Evolutionary conservation across 208 protist species (phyloP).

Genomic region (Trypanosoma avium): DNA sequence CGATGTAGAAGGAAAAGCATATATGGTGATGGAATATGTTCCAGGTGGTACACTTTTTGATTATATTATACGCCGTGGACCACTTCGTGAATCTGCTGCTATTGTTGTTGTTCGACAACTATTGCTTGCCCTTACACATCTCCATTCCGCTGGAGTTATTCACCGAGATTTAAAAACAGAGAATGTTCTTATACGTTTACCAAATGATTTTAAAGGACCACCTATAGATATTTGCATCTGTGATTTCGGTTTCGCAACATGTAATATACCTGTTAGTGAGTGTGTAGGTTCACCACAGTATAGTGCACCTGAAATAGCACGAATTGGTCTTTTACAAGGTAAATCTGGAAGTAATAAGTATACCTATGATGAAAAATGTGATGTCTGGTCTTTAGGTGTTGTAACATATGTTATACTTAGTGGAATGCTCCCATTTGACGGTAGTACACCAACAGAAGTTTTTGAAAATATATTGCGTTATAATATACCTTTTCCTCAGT

Average conservation of each 20-base stretch:
- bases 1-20: constrained; percentile 57
- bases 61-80: constrained; percentile 80
- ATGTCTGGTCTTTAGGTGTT: constrained; percentile 90
- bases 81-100: constrained; percentile 92
- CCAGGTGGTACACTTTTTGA: constrained; percentile 97
- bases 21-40: constrained; percentile 98
- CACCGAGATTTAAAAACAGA: constrained; percentile 99
- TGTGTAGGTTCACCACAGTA: constrained; percentile 85
- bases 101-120: constrained; percentile 95
- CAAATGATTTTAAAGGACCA: constrained; percentile 34
- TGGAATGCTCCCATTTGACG: constrained; percentile 81
- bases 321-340: constrained; percentile 53
- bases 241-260: constrained; percentile 97
- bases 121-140: constrained; percentile 91
- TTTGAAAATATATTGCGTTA: constrained; percentile 63
- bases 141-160: constrained; percentile 97
- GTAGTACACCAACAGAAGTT: constrained; percentile 49
- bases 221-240: constrained; percentile 89
- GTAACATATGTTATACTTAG: constrained; percentile 81
- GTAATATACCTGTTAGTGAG: constrained; percentile 40
- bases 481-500: constrained; percentile 68
- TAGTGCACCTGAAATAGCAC: constrained; percentile 77
- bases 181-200: constrained; percentile 98
- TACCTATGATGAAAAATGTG: constrained; percentile 88
- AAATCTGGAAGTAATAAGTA: constrained; percentile 18